A percentile compares a stretch with the other conserved stretches of the same genome.
Conservation (phyloP, 73 alveolate genomes). For the Loxodes magnus region DNA sequence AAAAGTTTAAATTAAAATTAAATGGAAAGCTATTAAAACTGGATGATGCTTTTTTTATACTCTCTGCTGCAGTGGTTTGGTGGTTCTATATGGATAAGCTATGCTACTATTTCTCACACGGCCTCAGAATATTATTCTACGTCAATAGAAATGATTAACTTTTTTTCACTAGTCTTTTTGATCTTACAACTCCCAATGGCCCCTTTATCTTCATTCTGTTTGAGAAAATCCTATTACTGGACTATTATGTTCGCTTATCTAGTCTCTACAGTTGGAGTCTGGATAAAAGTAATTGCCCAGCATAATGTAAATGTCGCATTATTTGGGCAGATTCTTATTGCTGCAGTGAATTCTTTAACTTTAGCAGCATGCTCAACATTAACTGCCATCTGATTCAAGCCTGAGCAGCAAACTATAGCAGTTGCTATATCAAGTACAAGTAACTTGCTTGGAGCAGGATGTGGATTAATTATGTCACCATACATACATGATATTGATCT, state of each 20-base stretch:
- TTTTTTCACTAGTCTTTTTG: not conserved
- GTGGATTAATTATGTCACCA: conserved; percentile 7
- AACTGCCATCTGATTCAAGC: conserved; percentile 6
- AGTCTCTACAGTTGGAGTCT: conserved; percentile 6
- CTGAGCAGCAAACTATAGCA: conserved; percentile 9
- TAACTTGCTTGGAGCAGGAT: conserved; percentile 9
- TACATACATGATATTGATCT: not conserved
- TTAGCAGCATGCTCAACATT: conserved; percentile 13
- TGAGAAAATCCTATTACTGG: conserved; percentile 7
- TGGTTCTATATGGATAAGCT: conserved; percentile 8
- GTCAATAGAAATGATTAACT: not conserved
- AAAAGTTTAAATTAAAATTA: too few relatives aligned
- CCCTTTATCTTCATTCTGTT: conserved; percentile 1
- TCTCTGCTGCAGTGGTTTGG: conserved; percentile 9
- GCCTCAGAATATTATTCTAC: conserved; percentile 4
- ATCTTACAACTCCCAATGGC: conserved; percentile 10
- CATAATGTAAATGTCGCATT: not conserved
- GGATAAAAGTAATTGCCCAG: not conserved
- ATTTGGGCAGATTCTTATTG: conserved; percentile 7
- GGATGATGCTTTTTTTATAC: too few relatives aligned
- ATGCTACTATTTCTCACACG: conserved; percentile 1
- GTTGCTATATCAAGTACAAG: conserved; percentile 1
- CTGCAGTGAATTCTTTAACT: not conserved
- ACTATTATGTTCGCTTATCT: conserved; percentile 2
- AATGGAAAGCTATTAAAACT: too few relatives aligned